Evolutionary conservation across 768 basidiomycete species (phyloP).

Genomic region (Podaxis carcinomalis): DNA sequence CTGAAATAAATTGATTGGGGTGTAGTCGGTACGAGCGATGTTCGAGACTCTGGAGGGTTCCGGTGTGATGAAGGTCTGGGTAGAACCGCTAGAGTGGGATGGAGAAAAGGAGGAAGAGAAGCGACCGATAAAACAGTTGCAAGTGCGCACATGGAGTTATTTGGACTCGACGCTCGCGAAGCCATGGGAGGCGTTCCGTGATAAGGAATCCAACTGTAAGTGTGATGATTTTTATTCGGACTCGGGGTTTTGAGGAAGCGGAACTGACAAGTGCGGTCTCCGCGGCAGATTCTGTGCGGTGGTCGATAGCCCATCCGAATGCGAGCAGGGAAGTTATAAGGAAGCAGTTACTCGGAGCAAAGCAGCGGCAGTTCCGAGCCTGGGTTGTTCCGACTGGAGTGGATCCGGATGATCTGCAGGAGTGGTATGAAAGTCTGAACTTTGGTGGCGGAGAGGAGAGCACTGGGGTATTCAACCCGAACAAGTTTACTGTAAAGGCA

Average conservation of each 20-base stretch:
- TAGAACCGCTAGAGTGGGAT: slow-evolving; percentile 57
- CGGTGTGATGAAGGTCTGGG: slow-evolving; percentile 54
- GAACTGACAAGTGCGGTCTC: not conserved
- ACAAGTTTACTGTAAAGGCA: slow-evolving; percentile 31
- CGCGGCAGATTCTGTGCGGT: slow-evolving; percentile 56
- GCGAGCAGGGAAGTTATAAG: slow-evolving; percentile 31
- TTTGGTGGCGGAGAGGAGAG: slow-evolving; percentile 31
- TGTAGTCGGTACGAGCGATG: slow-evolving; percentile 52
- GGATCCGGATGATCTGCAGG: slow-evolving; percentile 32
- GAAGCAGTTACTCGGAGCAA: slow-evolving; percentile 25
- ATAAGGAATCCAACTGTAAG: not conserved
- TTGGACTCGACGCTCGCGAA: slow-evolving; percentile 17
- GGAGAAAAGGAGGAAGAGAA: slow-evolving; percentile 27
- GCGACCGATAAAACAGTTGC: slow-evolving; percentile 53
- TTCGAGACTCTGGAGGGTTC: slow-evolving; percentile 51
- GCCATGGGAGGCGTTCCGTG: not conserved
- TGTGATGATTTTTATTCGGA: not conserved
- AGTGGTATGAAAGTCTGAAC: slow-evolving; percentile 42
- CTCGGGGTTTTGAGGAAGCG: not conserved
- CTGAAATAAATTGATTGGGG: not conserved
- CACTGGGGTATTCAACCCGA: slow-evolving; percentile 23
- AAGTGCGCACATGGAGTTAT: slow-evolving; percentile 29
- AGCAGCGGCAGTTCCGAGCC: slow-evolving; percentile 41
- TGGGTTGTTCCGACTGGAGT: slow-evolving; percentile 49
- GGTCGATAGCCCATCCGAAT: slow-evolving; percentile 43